Evolutionary conservation across 768 basidiomycete genomes (phyloP), one percentile per base, ranked within the genome.

Genomic region (Mycena pura): DNA sequence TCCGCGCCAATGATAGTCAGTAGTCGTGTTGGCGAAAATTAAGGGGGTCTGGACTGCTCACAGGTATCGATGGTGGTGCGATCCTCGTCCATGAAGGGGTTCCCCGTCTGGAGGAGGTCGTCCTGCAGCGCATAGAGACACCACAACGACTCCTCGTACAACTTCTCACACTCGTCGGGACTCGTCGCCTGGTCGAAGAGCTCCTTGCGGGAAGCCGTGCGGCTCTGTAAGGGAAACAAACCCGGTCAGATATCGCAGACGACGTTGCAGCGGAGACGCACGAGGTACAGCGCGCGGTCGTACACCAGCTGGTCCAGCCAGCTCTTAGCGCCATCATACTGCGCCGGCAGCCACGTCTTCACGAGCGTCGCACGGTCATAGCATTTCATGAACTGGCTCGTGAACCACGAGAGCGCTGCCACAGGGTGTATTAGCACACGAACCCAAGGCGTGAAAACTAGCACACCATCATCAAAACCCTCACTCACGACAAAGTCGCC

Each of bases 101-200:
- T 94, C 14, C 88, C 91, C 9, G 82, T 85, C 72, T 93, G 90
- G 62, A 91, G 72, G 2, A 94, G 80, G 68, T 96, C 92, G 71
- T 99, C 97, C 71, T 95, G 90, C 8, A 99, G 80, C 0, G 95
- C 91, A 65, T 95, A 93, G 28, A 99, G 80, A 71, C 95, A 92
- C 94, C 95, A 97, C 8, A 99, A 74, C 0, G 94, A 93, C 68
- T 94, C 94, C 69, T 98, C 96, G 75, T 99, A 99, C 34, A 96
- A 80, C 72, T 90, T 91, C 79, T 97, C 94, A 73, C 95, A 96
- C 70, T 93, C 91, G 64, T 91, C 85, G 0, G 91, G 88, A 27
- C 84, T 84, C 41, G 81, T 80, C 36, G 88, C 89, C 70, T 91
- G 86, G 70, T 94, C 93, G 11, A 92, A 78, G 0, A 98, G 82